phyloP scores from a whole-genome alignment of 495 filamentous ascomycete genomes.

The Aspergillus hancockii region DNA sequence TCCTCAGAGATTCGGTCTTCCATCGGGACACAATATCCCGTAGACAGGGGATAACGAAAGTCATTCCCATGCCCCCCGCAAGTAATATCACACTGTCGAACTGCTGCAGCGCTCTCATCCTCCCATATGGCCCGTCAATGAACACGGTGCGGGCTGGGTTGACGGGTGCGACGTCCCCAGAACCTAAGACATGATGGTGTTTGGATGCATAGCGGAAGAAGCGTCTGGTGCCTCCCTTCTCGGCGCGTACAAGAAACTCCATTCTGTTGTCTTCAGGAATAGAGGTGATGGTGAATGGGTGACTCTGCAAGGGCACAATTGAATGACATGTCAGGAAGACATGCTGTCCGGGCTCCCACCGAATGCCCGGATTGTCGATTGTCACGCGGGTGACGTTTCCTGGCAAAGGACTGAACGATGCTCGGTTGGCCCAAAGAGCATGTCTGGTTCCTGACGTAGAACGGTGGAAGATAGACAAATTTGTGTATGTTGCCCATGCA shows the following conservation, averaged over 20 bases:
- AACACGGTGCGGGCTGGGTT: slow-evolving; percentile 37
- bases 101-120: slow-evolving; percentile 46
- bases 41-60: slow-evolving; percentile 55
- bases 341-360: slow-evolving; percentile 78
- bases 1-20: slow-evolving; percentile 25
- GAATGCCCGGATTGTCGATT: slow-evolving; percentile 66
- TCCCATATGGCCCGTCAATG: slow-evolving; percentile 57
- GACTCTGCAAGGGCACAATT: slow-evolving; percentile 68
- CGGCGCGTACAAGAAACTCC: slow-evolving; percentile 71
- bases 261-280: slow-evolving; percentile 58
- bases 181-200: slow-evolving; percentile 24
- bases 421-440: slow-evolving; percentile 43
- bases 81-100: slow-evolving; percentile 63
- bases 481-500: slow-evolving; percentile 58
- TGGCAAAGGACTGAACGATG: slow-evolving; percentile 62
- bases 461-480: slow-evolving; percentile 61
- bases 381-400: slow-evolving; percentile 67
- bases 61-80: slow-evolving; percentile 61
- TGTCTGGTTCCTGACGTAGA: slow-evolving; percentile 20
- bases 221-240: slow-evolving; percentile 67
- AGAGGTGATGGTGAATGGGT: slow-evolving; percentile 80
- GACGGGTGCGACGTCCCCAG: slow-evolving; percentile 1
- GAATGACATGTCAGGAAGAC: slow-evolving; percentile 73
- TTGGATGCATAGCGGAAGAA: slow-evolving; percentile 66
- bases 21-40: slow-evolving; percentile 49